Evolutionary conservation across 2,329 filamentous ascomycete species (phyloP).

Genomic region (Cercospora sp.): DNA sequence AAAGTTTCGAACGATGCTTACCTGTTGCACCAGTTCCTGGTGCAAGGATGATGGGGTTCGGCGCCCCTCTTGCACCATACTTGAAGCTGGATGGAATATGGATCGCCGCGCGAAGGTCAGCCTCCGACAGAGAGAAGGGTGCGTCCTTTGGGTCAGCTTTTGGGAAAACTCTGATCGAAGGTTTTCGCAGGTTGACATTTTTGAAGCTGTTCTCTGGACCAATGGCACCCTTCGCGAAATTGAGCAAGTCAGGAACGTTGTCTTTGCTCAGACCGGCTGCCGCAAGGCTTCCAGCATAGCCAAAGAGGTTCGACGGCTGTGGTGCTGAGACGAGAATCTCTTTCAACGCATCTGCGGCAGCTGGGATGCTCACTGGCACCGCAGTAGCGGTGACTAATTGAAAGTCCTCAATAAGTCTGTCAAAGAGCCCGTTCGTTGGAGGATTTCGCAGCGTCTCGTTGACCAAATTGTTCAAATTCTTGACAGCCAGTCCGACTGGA

Average conservation of each 20-base stretch:
- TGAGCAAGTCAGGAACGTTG: conserved; percentile 25
- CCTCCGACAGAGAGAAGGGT: not conserved
- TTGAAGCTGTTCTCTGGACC: conserved; percentile 28
- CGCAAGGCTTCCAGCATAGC: conserved; percentile 30
- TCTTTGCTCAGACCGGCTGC: conserved; percentile 35
- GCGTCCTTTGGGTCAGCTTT: not conserved
- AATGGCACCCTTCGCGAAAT: conserved; percentile 26
- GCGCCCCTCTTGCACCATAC: not conserved
- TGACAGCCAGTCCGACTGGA: not conserved
- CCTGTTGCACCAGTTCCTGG: not conserved
- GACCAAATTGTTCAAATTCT: conserved; percentile 2
- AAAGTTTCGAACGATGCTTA: not conserved
- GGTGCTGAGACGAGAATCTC: conserved; percentile 30
- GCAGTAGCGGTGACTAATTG: conserved; percentile 15
- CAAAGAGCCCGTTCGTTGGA: conserved; percentile 8
- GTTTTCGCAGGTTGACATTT: conserved; percentile 32
- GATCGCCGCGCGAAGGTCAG: not conserved
- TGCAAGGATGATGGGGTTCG: not conserved
- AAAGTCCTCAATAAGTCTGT: conserved; percentile 13
- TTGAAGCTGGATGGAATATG: not conserved
- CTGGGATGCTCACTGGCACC: not conserved
- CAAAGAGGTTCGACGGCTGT: conserved; percentile 16
- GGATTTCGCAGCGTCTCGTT: conserved; percentile 10
- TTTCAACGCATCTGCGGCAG: conserved; percentile 14
- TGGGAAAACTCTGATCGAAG: conserved; percentile 5